Percentiles rank a stretch among this genome's conserved stretches.
Conservation (phyloP, 495 filamentous ascomycete species). For the Recurvomyces mirabilis region DNA sequence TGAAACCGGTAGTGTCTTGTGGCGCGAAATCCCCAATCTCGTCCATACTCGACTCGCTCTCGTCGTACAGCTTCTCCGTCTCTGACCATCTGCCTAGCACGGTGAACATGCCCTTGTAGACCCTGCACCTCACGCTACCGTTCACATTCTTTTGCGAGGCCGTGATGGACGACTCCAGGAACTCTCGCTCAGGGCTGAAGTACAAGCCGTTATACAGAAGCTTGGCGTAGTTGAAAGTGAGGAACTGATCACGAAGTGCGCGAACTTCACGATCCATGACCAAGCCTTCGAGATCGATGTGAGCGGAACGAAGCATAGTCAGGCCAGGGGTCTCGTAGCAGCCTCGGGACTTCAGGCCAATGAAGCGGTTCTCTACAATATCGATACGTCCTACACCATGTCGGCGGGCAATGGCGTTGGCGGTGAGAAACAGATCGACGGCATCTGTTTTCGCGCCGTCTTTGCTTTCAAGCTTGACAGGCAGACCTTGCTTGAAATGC, state of each 20-base stretch:
- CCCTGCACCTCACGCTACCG: slow-evolving; percentile 51
- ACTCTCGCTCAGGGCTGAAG: slow-evolving; percentile 72
- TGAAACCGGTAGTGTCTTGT: slow-evolving; percentile 65
- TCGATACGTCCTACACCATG: slow-evolving; percentile 82
- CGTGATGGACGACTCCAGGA: slow-evolving; percentile 61
- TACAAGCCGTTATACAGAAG: slow-evolving; percentile 73
- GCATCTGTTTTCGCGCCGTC: slow-evolving; percentile 50
- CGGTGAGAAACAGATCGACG: slow-evolving; percentile 66
- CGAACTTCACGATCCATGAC: slow-evolving; percentile 78
- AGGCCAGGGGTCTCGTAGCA: slow-evolving; percentile 79
- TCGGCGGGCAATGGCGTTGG: slow-evolving; percentile 65
- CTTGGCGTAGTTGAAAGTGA: slow-evolving; percentile 62
- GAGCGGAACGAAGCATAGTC: slow-evolving; percentile 63
- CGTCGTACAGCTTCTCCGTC: slow-evolving; percentile 78
- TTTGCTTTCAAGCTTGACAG: slow-evolving; percentile 54
- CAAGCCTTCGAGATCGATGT: slow-evolving; percentile 75
- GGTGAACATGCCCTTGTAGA: slow-evolving; percentile 67
- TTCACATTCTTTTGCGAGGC: slow-evolving; percentile 55
- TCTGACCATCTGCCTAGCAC: slow-evolving; percentile 64
- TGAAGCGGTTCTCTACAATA: slow-evolving; percentile 86
- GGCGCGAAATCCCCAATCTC: slow-evolving; percentile 71
- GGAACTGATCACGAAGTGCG: slow-evolving; percentile 65
- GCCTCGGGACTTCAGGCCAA: slow-evolving; percentile 74
- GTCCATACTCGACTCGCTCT: slow-evolving; percentile 77
- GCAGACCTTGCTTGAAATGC: slow-evolving; percentile 76